Evolutionary conservation across 139 green algal species (phyloP).

Genomic region (Chlamydomonas incerta): DNA sequence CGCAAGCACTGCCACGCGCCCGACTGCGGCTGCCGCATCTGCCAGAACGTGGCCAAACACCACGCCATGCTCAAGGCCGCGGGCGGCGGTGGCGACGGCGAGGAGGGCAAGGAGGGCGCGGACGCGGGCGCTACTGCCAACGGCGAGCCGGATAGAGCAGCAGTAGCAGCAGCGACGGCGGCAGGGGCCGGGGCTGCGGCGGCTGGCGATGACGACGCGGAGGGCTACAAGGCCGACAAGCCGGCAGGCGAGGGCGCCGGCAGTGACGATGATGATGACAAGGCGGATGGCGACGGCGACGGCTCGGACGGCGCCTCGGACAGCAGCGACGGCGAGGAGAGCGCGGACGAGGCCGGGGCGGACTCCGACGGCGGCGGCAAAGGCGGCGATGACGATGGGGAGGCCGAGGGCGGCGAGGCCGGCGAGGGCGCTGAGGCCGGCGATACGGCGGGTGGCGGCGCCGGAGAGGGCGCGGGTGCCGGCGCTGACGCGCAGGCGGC

Average conservation of each 20-base stretch:
- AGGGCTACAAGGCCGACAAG: not conserved
- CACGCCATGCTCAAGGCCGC: not conserved
- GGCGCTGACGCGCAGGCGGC: not conserved
- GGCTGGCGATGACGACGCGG: not conserved
- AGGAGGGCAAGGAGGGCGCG: not conserved
- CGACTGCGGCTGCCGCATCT: constrained; percentile 29
- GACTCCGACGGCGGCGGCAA: not conserved
- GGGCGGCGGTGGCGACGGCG: not conserved
- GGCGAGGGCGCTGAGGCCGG: not conserved
- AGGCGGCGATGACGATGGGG: not conserved
- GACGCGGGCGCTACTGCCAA: not conserved
- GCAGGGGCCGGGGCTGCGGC: not conserved
- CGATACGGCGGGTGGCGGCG: not conserved
- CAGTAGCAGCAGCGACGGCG: not conserved
- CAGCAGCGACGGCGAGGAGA: not conserved
- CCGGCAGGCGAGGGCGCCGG: not conserved
- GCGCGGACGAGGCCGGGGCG: not conserved
- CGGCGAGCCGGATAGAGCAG: not conserved
- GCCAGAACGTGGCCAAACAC: constrained; percentile 18
- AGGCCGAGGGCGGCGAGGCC: not conserved
- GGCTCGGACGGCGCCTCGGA: not conserved
- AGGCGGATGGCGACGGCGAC: not conserved
- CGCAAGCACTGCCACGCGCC: constrained; percentile 1
- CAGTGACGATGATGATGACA: too few relatives aligned
- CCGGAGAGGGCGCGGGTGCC: too few relatives aligned